Evolutionary conservation across 2,329 filamentous ascomycete genomes (phyloP).

Genomic region (Colletotrichum ledebouriae): DNA sequence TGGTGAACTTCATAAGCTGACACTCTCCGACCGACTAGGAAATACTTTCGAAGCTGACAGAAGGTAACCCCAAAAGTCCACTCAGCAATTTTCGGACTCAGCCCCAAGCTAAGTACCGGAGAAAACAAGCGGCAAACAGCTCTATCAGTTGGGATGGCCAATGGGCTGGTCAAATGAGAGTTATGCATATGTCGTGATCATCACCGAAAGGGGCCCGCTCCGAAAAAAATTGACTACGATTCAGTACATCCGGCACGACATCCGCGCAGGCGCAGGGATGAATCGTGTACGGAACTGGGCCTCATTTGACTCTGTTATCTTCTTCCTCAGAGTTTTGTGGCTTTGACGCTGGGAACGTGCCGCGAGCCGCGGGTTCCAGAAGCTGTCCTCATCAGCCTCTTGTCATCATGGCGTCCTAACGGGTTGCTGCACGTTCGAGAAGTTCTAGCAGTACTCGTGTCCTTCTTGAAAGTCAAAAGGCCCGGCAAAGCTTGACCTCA

Average conservation of each 20-base stretch:
- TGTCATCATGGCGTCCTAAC: slow-evolving; percentile 2
- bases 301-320: background rate
- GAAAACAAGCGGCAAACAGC: slow-evolving; percentile 3
- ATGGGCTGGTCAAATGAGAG: slow-evolving; percentile 26
- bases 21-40: too few species aligned
- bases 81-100: slow-evolving; percentile 1
- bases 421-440: background rate
- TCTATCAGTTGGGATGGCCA: slow-evolving; percentile 27
- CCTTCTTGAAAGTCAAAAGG: background rate
- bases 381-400: slow-evolving; percentile 14
- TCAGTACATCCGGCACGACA: slow-evolving; percentile 31
- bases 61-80: background rate
- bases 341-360: slow-evolving; percentile 7
- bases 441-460: background rate
- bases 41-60: background rate
- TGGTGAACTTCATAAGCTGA: too few species aligned
- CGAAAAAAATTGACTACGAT: slow-evolving; percentile 23
- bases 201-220: slow-evolving; percentile 30
- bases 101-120: background rate
- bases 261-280: slow-evolving; percentile 30
- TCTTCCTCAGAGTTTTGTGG: slow-evolving; percentile 6
- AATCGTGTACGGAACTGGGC: slow-evolving; percentile 6
- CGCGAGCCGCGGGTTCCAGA: slow-evolving; percentile 33
- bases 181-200: slow-evolving; percentile 25
- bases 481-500: slow-evolving; percentile 2